Evolutionary conservation across 2,329 filamentous ascomycete species (phyloP), one percentile per base, ranked within the genome.

Genomic region (Penicillium carneum): DNA sequence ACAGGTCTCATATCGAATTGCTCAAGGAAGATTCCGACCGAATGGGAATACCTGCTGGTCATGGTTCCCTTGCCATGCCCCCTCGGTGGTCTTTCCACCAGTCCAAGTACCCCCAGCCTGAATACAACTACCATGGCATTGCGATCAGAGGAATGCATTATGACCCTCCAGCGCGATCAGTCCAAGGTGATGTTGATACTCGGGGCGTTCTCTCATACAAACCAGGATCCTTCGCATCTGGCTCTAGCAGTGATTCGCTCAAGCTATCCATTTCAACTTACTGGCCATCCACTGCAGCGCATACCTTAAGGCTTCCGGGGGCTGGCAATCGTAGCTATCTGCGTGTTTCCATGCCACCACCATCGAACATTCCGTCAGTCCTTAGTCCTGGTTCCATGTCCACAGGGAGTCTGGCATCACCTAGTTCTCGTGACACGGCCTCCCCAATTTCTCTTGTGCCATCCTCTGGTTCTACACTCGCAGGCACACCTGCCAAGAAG

Each of bases 401-500:
- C 12, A 74, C 74, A 33, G 71, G 73, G 7, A 67, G 68, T 7
- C 39, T 72, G 8, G 68, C 73, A 47, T 75, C 72, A 16, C 72
- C 72, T 8, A 71, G 68, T 12, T 65, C 65, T 42, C 57, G 71
- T n/a, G 72, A 75, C 39, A 62, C 71, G 18, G 34, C 69, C 14
- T 63, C 69, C 6, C 71, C 72, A 38, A 67, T 64, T 38, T 51
- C 62, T 39, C 29, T 43, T 23, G 42, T 68, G 9, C 68, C 72
- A 29, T 59, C 70, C 26, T 65, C 72, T 11, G 66, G 70, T 5
- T 67, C 74, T 42, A 63, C 76, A 9, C 72, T 77, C 8, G 77
- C 79, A n/a, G 78, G 81, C 29, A 82, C 79, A 65, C 81, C 81
- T 2, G 76, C 78, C 18, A 82, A 83, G 70, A 84, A 83, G 69